Evolutionary conservation across 768 basidiomycete genomes (phyloP).

Genomic region (Lanmaoa rubissima): DNA sequence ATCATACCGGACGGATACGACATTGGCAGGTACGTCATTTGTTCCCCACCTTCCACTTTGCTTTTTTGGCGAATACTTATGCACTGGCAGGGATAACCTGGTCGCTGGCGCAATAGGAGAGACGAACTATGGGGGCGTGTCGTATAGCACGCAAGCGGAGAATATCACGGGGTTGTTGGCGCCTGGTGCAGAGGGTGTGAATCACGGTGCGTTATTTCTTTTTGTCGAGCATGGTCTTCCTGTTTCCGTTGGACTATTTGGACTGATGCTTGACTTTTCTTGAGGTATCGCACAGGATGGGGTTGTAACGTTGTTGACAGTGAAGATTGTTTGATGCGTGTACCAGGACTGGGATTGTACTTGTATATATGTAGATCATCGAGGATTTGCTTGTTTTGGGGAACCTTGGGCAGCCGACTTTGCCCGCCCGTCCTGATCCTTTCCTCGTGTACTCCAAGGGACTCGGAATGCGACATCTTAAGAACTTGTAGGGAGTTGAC

Average conservation of each 20-base stretch:
- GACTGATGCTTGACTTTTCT: background rate
- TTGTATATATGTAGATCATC: too few species aligned
- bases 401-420: background rate
- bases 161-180: slow-evolving; percentile 55
- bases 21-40: slow-evolving; percentile 38
- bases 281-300: slow-evolving; percentile 56
- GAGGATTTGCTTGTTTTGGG: background rate
- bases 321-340: slow-evolving; percentile 38
- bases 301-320: slow-evolving; percentile 52
- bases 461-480: too few species aligned
- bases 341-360: background rate
- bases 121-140: slow-evolving; percentile 41
- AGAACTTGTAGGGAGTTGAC: background rate
- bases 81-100: slow-evolving; percentile 34
- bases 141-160: slow-evolving; percentile 44
- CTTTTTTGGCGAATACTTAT: background rate
- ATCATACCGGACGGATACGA: slow-evolving; percentile 50
- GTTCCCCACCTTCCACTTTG: background rate
- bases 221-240: background rate
- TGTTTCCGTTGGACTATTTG: background rate
- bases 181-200: slow-evolving; percentile 49
- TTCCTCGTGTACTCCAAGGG: too few species aligned
- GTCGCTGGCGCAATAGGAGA: slow-evolving; percentile 39
- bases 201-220: slow-evolving; percentile 42
- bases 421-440: background rate